These are phyloP conservation scores for Epichloe aotearoae DNA, from an alignment of 2,329 filamentous ascomycete genomes.

Conservation along the genomic window DNA sequence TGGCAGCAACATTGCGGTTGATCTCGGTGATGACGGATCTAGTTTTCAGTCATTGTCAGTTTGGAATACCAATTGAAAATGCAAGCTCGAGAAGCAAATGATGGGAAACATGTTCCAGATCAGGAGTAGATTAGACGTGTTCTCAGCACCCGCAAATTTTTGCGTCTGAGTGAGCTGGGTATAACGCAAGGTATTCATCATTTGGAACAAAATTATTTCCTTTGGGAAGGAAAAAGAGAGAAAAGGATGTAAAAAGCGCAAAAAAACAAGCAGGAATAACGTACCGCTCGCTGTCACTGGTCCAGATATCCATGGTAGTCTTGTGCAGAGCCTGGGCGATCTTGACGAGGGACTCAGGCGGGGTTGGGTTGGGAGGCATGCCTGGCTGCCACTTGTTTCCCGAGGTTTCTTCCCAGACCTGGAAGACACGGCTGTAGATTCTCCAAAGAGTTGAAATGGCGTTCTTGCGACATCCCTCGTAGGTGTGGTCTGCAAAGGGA, in stretches of 20 bases:
- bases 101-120: slow-evolving; percentile 12
- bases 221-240: not conserved
- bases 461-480: slow-evolving; percentile 87
- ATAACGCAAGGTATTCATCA: slow-evolving; percentile 89
- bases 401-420: slow-evolving; percentile 61
- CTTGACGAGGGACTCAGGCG: slow-evolving; percentile 66
- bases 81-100: not conserved
- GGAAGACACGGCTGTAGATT: slow-evolving; percentile 81
- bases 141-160: slow-evolving; percentile 75
- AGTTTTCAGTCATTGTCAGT: not conserved
- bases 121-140: slow-evolving; percentile 41
- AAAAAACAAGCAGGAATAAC: slow-evolving; percentile 26
- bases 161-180: slow-evolving; percentile 99
- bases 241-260: slow-evolving; percentile 1
- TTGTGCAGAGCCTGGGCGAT: slow-evolving; percentile 77
- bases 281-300: slow-evolving; percentile 86
- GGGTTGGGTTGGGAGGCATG: slow-evolving; percentile 67
- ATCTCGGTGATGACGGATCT: slow-evolving; percentile 88
- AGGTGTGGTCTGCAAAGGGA: slow-evolving; percentile 73
- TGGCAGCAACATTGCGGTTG: slow-evolving; percentile 83
- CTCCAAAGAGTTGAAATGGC: slow-evolving; percentile 87
- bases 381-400: slow-evolving; percentile 82
- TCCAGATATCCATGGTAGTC: slow-evolving; percentile 74
- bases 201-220: slow-evolving; percentile 21
- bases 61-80: not conserved